Evolutionary conservation across 2,329 filamentous ascomycete genomes (phyloP), one percentile per base, ranked within the genome.

Genomic region (Ciborinia camelliae): DNA sequence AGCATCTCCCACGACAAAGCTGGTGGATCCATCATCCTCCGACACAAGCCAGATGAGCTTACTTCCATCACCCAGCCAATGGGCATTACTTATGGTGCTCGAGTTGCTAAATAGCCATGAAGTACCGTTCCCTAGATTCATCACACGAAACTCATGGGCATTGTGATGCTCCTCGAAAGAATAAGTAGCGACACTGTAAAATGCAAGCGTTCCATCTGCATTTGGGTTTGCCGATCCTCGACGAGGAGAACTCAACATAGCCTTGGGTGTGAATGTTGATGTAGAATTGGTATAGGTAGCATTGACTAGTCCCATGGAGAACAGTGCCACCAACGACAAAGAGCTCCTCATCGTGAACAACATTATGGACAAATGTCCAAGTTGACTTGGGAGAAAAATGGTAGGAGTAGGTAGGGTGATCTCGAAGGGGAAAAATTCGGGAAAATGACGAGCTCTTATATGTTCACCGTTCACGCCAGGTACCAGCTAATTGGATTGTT

Each of bases 101-200:
- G 70, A 70, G 43, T 71, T 72, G 47, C 67, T 72, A 28, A 68
- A 68, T 14, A 71, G 54, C 47, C 58, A 66, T 7, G 64, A 66
- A n/a, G 61, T 58, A 12, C 68, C 68, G 50, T 64, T 69, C 2
- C 82, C 78, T 64, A 92, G 80, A 70, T 92, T 86, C 59, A 96
- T 79, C 39, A 92, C 77, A n/a, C 62, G 62, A 28, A 63, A 55
- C 37, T 60, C 87, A 69, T 81, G 82, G 7, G 81, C 84, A 72
- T 86, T 88, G 59, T 81, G 80, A 74, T 95, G 91, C 0, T 84
- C 65, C 1, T 89, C 81, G 75, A 96, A 96, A 9, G 86, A 92
- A 75, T 96, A 96, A 2, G 87, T 86, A 0, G 88, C 90, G n/a
- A 86, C 83, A 52, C 85, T 86, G 72, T 88, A 91, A 23, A 92